phyloP scores from a whole-genome alignment of 164 flowering plant genomes.

The Aristolochia fimbriata region DNA sequence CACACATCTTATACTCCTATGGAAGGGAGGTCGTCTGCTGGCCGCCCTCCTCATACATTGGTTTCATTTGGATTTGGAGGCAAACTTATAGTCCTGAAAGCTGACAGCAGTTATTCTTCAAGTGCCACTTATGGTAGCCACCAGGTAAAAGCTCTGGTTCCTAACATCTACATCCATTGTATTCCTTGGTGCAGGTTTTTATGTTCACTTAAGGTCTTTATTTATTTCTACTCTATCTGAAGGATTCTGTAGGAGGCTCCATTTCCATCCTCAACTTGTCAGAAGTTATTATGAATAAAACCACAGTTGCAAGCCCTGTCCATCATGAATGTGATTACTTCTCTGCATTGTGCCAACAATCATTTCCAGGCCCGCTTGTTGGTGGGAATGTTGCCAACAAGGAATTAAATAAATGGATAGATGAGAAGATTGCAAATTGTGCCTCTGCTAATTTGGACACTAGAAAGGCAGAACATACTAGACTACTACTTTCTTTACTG shows the following conservation, averaged over 20 bases:
- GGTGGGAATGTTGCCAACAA: constrained; percentile 79
- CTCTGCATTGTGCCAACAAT: constrained; percentile 54
- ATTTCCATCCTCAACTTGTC: constrained; percentile 62
- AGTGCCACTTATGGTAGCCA: constrained; percentile 33
- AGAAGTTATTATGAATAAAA: constrained; percentile 46
- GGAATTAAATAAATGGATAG: constrained; percentile 89
- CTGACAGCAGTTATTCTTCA: constrained; percentile 18
- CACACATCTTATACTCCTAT: constrained; percentile 28
- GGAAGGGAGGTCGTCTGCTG: constrained; percentile 68
- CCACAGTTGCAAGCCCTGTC: constrained; percentile 24
- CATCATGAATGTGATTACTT: constrained; percentile 39
- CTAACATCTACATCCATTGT: neutral
- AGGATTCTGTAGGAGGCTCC: constrained; percentile 51
- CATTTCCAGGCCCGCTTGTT: constrained; percentile 90
- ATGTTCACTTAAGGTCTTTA: neutral
- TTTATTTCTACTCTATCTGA: constrained; percentile 13
- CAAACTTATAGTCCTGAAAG: constrained; percentile 78
- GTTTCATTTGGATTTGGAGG: constrained; percentile 99
- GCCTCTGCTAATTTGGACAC: constrained; percentile 40
- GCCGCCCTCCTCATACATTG: constrained; percentile 91
- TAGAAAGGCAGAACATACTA: constrained; percentile 44
- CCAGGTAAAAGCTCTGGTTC: constrained; percentile 44
- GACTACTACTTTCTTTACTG: constrained; percentile 76
- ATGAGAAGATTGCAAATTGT: constrained; percentile 70
- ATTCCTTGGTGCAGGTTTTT: neutral